Evolutionary conservation across 192 early-diverging fungal species (phyloP).

Genomic region (Mortierella claussenii): DNA sequence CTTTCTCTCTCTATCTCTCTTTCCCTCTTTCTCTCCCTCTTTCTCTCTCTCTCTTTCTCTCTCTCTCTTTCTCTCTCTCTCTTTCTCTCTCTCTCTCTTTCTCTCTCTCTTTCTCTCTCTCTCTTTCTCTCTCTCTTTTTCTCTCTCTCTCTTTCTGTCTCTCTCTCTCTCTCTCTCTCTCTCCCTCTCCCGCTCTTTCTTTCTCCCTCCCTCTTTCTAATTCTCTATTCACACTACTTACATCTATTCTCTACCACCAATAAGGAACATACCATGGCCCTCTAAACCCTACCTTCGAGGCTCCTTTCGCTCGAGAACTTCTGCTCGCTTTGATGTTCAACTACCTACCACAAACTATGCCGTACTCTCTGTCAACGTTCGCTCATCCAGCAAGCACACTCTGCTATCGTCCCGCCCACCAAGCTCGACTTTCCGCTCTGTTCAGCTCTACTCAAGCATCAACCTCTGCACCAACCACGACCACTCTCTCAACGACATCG

Average conservation of each 20-base stretch:
- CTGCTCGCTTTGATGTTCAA: constrained; percentile 18
- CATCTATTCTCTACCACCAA: no score
- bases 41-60: constrained; percentile 1
- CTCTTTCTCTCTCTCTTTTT: neutral
- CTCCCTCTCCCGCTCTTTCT: constrained; percentile 1
- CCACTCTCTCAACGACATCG: neutral
- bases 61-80: neutral
- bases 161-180: constrained; percentile 2
- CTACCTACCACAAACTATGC: constrained; percentile 32
- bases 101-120: constrained; percentile 1
- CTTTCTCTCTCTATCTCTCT: neutral
- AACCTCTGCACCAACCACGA: neutral
- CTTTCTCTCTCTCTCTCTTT: neutral
- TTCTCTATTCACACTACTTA: neutral
- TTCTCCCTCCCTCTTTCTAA: constrained; percentile 4
- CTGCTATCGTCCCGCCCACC: constrained; percentile 30
- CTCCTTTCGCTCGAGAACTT: constrained; percentile 19
- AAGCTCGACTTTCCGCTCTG: constrained; percentile 8
- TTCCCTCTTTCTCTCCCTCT: constrained; percentile 4
- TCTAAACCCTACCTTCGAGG: neutral
- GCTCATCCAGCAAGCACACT: constrained; percentile 26
- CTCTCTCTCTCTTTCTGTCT: neutral
- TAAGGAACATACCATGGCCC: constrained; percentile 6
- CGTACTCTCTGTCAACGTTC: constrained; percentile 3
- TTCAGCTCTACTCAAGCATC: constrained; percentile 7